Evolutionary conservation across 129 eudicot genomes (phyloP).

Genomic region (Tanacetum coccineum): DNA sequence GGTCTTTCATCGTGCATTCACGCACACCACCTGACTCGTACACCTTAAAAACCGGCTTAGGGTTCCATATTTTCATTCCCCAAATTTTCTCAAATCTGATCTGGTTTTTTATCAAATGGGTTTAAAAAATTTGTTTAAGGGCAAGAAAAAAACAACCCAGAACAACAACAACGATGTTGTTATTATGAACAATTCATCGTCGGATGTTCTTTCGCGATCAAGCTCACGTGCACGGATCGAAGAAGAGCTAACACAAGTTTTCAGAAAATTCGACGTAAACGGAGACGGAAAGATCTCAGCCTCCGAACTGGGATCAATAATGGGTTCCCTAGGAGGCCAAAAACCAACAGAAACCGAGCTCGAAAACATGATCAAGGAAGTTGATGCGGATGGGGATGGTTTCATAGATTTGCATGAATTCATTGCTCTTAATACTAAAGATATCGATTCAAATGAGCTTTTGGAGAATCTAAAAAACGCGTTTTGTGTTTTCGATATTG

Average conservation of each 20-base stretch:
- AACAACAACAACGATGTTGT: not conserved
- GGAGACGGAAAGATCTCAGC: conserved; percentile 74
- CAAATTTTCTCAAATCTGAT: no score
- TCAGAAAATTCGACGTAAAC: conserved; percentile 57
- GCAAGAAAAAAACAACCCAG: conserved; percentile 1
- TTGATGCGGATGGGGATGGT: conserved; percentile 73
- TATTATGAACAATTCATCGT: not conserved
- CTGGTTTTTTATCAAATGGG: no score
- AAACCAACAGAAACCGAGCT: conserved; percentile 44
- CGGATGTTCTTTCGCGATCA: conserved; percentile 21
- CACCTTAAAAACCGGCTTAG: no score
- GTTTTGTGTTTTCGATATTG: conserved; percentile 53
- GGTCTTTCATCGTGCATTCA: no score
- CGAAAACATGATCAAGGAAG: conserved; percentile 46
- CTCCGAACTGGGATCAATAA: conserved; percentile 62
- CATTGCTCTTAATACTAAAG: conserved; percentile 61
- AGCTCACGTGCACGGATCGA: conserved; percentile 36
- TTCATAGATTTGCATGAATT: conserved; percentile 57
- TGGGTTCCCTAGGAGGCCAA: conserved; percentile 56
- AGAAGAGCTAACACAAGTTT: conserved; percentile 49
- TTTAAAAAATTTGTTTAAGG: not conserved
- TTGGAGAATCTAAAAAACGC: conserved; percentile 55
- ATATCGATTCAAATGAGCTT: conserved; percentile 44
- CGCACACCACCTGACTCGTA: no score
- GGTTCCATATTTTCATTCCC: no score